Evolutionary conservation across 257 asterid genomes (phyloP), one percentile per base, ranked within the genome.

Genomic region (Scutellaria barbata): DNA sequence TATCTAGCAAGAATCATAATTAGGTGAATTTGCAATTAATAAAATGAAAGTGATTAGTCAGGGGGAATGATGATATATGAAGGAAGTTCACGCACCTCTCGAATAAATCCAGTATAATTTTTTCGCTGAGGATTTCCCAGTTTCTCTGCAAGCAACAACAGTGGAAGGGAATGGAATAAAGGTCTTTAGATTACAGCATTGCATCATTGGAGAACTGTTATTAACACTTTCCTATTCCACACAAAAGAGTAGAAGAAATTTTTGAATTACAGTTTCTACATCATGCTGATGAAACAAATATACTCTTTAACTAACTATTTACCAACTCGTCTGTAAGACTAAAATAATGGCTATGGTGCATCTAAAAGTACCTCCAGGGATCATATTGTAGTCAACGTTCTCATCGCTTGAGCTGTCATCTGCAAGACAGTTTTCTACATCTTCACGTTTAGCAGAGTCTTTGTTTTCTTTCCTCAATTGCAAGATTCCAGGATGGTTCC

Each of bases 401-500:
- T 93, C 98, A 77, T 94, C 99, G 55, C 95, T 86, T 58, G 96
- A 91, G 89, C 91, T 80, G 74, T 89, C 95, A 68, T 92, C 93
- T 4, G 86, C 96, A 75, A 84, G 85, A 71, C 82, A 71, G 59
- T 81, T 84, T 61, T 94, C 97, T 6, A 81, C 83, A 72, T 85
- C 96, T 81, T 89, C 99, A 71, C 83, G 83, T 77, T 84, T 88
- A 56, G 69, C 82, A 70, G 82, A 72, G 62, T 84, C 92, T 82
- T 81, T 89, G 84, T 82, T 86, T 77, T 92, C 95, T 77, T 86
- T 89, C 90, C 83, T 85, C 71, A 94, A 78, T 85, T 86, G 96
- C 85, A 94, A 79, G 78, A 89, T 85, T 58, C 99, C 99, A 81
- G 99, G 99, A 88, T 94, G 99, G 76, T 94, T 94, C 98, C 98